phyloP scores from a whole-genome alignment of 2,329 filamentous ascomycete species.

The Sporothrix globosa region DNA sequence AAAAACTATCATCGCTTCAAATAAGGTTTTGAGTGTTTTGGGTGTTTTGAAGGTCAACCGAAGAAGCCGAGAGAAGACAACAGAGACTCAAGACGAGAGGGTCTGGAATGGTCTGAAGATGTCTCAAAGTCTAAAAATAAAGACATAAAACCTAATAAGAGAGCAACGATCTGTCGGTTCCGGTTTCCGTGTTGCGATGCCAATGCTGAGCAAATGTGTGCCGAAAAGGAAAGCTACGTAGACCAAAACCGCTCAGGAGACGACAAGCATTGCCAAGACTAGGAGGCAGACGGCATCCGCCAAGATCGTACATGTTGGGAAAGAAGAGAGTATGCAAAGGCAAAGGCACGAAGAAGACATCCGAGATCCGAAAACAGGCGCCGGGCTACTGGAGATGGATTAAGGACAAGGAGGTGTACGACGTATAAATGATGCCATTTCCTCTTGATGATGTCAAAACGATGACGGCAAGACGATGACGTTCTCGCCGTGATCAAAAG shows the following conservation, averaged over 20 bases:
- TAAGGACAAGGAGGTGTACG: background rate
- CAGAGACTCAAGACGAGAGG: background rate
- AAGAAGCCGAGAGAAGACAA: slow-evolving; percentile 1
- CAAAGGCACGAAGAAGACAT: background rate
- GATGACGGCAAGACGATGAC: too few relatives aligned
- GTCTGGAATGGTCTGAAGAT: background rate
- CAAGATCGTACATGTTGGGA: background rate
- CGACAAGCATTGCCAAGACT: slow-evolving; percentile 26
- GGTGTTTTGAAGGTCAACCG: background rate
- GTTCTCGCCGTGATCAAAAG: background rate
- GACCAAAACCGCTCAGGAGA: slow-evolving; percentile 14
- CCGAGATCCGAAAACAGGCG: background rate
- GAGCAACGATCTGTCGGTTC: background rate
- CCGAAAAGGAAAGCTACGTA: background rate
- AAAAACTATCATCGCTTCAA: slow-evolving; percentile 6
- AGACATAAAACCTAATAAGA: background rate
- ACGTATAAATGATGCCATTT: slow-evolving; percentile 9
- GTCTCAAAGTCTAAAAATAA: slow-evolving; percentile 7
- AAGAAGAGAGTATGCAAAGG: background rate
- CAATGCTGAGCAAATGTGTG: background rate
- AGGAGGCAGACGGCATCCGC: background rate
- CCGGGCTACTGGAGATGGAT: slow-evolving; percentile 16
- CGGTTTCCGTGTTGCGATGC: background rate
- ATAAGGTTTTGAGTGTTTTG: background rate
- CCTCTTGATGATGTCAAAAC: background rate